phyloP scores from a whole-genome alignment of 805 yeast genomes.

The Candida michaelii region DNA sequence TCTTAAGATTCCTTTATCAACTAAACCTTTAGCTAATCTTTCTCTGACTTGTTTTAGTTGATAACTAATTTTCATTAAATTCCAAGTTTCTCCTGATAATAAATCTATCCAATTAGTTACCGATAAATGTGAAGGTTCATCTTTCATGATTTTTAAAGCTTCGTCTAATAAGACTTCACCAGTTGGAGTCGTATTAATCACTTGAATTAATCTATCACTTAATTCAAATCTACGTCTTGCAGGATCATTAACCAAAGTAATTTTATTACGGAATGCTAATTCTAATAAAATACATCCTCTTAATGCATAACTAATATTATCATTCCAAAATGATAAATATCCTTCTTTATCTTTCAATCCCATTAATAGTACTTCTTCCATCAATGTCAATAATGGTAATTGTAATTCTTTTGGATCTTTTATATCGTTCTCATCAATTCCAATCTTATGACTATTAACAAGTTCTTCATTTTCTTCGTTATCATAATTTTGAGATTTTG shows the following conservation, averaged over 20 bases:
- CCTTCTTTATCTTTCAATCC: conserved; percentile 97
- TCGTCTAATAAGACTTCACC: conserved; percentile 96
- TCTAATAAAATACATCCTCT: conserved; percentile 93
- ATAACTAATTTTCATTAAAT: conserved; percentile 87
- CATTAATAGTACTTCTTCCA: conserved; percentile 93
- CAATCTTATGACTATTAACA: conserved; percentile 59
- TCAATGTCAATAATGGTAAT: conserved; percentile 77
- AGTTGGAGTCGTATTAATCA: conserved; percentile 79
- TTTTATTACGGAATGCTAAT: conserved; percentile 86
- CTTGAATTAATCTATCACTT: conserved; percentile 84
- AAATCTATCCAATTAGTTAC: conserved; percentile 93
- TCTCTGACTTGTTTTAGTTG: conserved; percentile 97
- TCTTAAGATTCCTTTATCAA: conserved; percentile 93
- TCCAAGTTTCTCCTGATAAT: conserved; percentile 96
- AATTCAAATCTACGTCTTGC: conserved; percentile 86
- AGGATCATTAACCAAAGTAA: conserved; percentile 87
- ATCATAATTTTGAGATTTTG: conserved; percentile 21
- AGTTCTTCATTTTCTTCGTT: conserved; percentile 22
- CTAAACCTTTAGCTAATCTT: conserved; percentile 92
- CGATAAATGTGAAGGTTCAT: conserved; percentile 72
- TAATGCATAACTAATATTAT: conserved; percentile 91
- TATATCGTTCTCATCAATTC: conserved; percentile 75
- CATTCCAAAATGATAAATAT: conserved; percentile 96
- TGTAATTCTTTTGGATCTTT: conserved; percentile 39
- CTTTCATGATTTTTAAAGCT: conserved; percentile 84